Evolutionary conservation across 352 stramenopile genomes (phyloP), one percentile per base, ranked within the genome.

Genomic region (Plasmopara muralis): DNA sequence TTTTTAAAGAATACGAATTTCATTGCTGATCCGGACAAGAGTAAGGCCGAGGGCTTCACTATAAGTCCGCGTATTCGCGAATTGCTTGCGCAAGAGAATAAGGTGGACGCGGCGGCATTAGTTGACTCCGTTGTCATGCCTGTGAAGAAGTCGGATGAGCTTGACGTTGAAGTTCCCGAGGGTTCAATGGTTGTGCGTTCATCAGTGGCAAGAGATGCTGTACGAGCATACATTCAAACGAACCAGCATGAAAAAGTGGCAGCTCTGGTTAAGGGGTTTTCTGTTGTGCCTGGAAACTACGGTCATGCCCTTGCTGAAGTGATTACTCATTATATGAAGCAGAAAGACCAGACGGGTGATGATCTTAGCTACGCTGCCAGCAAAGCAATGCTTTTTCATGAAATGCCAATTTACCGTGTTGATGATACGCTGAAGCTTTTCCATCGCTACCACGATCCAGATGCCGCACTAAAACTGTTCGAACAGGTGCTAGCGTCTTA

Each of bases 241-340:
- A 62, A 59, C n/a, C 58, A 86, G 35, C 45, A 73, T 48, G 70
- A 76, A 43, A 87, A 87, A 60, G 55, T 89, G 4, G 65, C 65
- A 25, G 64, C 55, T 33, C 35, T 89, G 13, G 25, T 89, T 15
- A 74, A 81, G 43, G 71, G 70, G 10, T 86, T 86, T 46, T 68
- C 59, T 15, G 44, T 68, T 34, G 39, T 73, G 18, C 60, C 60
- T 29, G 60, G 62, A n/a, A 74, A 75, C 13, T 73, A 83, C 39
- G 59, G 59, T 9, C 72, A 64, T 46, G 73, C 72, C 31, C 42
- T 86, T 43, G 64, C 50, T 41, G 68, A 83, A 55, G 68, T 83
- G 28, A 57, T 83, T 30, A 54, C 15, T 16, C 65, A 79, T 38
- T 89, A 78, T 52, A 42, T 68, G 13, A 70, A 73, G 39, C 39